Conservation (phyloP, 2,329 filamentous ascomycete genomes). For the Colletotrichum somersetense region DNA sequence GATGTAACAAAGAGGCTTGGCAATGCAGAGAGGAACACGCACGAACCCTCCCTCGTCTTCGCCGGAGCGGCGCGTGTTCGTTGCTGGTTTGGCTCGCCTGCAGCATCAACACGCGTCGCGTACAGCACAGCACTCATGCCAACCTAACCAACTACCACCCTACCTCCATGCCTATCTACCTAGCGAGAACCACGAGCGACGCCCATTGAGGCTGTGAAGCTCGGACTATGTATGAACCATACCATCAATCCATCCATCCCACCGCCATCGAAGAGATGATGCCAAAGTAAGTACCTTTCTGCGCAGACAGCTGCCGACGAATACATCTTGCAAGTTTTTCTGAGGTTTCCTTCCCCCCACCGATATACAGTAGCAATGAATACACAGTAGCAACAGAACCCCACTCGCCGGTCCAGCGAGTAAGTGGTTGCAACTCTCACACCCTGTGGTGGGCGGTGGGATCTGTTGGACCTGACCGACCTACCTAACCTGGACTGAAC, state of each 20-base stretch:
- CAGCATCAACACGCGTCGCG: conserved; percentile 3
- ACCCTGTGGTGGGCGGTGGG: background rate
- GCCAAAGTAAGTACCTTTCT: background rate
- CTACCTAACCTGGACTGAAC: too few relatives aligned
- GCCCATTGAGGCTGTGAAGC: conserved; percentile 30
- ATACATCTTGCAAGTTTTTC: background rate
- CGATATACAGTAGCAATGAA: conserved; percentile 5
- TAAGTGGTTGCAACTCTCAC: background rate
- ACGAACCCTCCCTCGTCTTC: background rate
- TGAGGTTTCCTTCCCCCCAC: background rate
- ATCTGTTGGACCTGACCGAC: background rate
- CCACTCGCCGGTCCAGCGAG: conserved; percentile 24
- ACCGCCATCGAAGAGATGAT: conserved; percentile 1
- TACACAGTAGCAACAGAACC: conserved; percentile 15
- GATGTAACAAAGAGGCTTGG: background rate
- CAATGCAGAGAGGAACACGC: background rate
- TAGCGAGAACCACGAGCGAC: conserved; percentile 1
- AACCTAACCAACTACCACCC: too few relatives aligned
- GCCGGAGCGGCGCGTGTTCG: conserved; percentile 2
- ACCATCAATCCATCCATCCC: background rate
- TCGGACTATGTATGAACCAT: background rate
- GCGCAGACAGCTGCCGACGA: background rate
- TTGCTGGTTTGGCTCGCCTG: background rate
- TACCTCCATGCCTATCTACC: too few relatives aligned
- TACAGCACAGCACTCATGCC: background rate